Evolutionary conservation across 2,329 filamentous ascomycete species (phyloP), one percentile per base, ranked within the genome.

Genomic region (Colletotrichum paranaense): DNA sequence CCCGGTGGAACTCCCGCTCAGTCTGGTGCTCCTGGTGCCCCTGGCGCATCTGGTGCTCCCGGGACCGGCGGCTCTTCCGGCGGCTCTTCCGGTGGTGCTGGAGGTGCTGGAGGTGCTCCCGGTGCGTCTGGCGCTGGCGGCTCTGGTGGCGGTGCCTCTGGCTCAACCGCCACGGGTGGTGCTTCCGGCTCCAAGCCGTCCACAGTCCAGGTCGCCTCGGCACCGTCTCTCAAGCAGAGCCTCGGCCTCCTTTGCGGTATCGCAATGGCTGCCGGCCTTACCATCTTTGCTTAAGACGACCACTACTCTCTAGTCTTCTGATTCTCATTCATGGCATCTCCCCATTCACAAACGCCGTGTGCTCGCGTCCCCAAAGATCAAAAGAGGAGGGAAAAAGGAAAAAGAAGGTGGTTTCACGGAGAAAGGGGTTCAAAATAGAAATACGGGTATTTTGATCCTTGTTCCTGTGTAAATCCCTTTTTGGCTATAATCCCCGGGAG

Each of bases 181-280:
- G 60, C 55, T 26, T 12, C 35, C 60, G 67, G 49, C 12, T 30
- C 22, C 24, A 64, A 12, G 32, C 66, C 70, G 55, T 30, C 65
- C 28, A 69, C 55, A 24, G 66, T 73, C 66, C 53, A 53, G 55
- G 46, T 35, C 4, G 67, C 66, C 46, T 59, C 67, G 8, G 78
- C 79, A 12, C 62, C 78, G 7, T 77, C 79, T 8, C 35, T 80
- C 65, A 79, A 77, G 76, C 76, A 76, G 55, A 77, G 78, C 22
- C 68, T 81, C 63, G 71, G 76, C 24, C 67, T 78, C 16, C 68
- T 80, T 35, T 77, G 76, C 26, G 78, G 78, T 53, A 63, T 81
- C 38, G 78, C 77, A 35, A 68, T 82, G 55, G 70, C 79, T 11
- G 78, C 76, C 19, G 80, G 66, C 30, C 60, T 73, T 30, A 35